phyloP scores from a whole-genome alignment of 2,329 filamentous ascomycete genomes.

The Drechslera avenae region DNA sequence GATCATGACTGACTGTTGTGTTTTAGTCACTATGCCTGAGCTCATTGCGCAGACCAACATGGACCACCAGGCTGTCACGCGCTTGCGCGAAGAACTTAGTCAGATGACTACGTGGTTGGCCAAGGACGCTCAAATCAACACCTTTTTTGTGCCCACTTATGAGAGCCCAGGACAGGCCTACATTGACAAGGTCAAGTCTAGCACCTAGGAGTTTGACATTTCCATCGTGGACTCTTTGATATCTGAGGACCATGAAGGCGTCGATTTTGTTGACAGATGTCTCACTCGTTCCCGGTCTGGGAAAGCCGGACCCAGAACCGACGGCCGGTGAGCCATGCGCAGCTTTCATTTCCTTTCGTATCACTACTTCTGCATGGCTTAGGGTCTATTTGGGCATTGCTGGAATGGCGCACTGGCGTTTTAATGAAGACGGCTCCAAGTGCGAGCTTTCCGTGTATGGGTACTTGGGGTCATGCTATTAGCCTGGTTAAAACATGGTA shows the following conservation, averaged over 20 bases:
- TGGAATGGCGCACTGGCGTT: conserved; percentile 22
- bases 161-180: conserved; percentile 75
- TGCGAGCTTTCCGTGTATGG: background rate
- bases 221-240: no score
- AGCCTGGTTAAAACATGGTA: conserved; percentile 7
- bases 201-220: conserved; percentile 12
- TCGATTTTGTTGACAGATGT: background rate
- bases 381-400: conserved; percentile 8
- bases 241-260: no score
- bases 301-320: no score
- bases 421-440: background rate
- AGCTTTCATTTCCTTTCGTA: conserved; percentile 17
- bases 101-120: conserved; percentile 87
- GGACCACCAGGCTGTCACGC: conserved; percentile 87
- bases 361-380: conserved; percentile 19
- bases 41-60: conserved; percentile 97
- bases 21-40: conserved; percentile 82
- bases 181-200: conserved; percentile 65
- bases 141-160: conserved; percentile 79
- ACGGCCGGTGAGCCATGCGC: no score
- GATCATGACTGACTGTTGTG: background rate
- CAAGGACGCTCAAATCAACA: conserved; percentile 66
- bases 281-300: background rate
- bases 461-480: background rate
- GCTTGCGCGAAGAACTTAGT: conserved; percentile 84